phyloP scores from a whole-genome alignment of 805 yeast species.

The Suhomyces canberraensis region DNA sequence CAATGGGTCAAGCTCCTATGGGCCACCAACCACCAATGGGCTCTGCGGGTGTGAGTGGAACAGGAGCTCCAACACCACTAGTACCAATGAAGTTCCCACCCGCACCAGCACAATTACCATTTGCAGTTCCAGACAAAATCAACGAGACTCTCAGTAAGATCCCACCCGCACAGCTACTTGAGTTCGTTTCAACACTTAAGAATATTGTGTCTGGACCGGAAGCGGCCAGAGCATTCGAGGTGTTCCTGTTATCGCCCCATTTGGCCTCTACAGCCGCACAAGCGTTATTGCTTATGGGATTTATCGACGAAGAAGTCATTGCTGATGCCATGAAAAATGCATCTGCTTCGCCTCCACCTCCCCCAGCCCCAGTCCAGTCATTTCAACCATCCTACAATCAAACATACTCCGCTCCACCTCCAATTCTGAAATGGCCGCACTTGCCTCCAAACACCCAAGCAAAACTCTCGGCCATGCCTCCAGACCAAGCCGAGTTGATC shows the following conservation, averaged over 20 bases:
- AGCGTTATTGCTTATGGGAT: slow-evolving; percentile 72
- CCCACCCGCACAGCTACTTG: slow-evolving; percentile 70
- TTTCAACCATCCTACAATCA: slow-evolving; percentile 10
- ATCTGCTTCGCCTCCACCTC: slow-evolving; percentile 15
- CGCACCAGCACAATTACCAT: slow-evolving; percentile 40
- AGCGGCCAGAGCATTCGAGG: slow-evolving; percentile 48
- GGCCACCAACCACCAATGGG: not conserved
- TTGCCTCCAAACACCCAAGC: slow-evolving; percentile 47
- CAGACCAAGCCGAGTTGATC: slow-evolving; percentile 55
- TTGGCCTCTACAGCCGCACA: slow-evolving; percentile 70
- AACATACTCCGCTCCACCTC: not conserved
- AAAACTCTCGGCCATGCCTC: slow-evolving; percentile 50
- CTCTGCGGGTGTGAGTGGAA: too few species aligned
- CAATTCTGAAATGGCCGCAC: slow-evolving; percentile 35
- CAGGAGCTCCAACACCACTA: slow-evolving; percentile 1
- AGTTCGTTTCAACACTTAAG: slow-evolving; percentile 64
- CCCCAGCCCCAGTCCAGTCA: slow-evolving; percentile 13
- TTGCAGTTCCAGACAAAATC: slow-evolving; percentile 53
- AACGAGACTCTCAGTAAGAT: slow-evolving; percentile 59
- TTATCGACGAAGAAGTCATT: slow-evolving; percentile 68
- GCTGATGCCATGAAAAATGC: slow-evolving; percentile 46
- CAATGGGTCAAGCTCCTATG: not conserved
- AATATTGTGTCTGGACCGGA: slow-evolving; percentile 50
- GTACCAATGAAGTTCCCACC: slow-evolving; percentile 39
- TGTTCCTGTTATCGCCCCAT: slow-evolving; percentile 51